phyloP scores from a whole-genome alignment of 129 eudicot genomes.

The Chrysanthemum makinoi region DNA sequence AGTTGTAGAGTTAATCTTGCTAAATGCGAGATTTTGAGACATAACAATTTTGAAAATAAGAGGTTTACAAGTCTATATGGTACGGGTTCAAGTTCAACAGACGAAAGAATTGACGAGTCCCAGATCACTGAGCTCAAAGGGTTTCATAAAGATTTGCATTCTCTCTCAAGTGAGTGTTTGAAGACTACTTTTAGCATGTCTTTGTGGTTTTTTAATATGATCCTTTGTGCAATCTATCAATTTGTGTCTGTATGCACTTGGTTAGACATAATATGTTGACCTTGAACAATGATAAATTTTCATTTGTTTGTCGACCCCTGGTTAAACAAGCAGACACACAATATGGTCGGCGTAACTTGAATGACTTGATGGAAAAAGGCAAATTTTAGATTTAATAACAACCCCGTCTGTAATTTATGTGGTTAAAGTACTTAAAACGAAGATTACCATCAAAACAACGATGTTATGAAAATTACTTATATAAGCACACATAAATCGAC shows the following conservation, averaged over 20 bases:
- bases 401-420: background rate
- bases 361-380: too few species aligned
- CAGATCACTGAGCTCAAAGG: background rate
- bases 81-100: constrained; percentile 8
- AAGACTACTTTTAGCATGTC: background rate
- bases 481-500: background rate
- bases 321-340: too few species aligned
- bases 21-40: background rate
- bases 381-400: background rate
- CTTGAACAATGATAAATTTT: too few species aligned
- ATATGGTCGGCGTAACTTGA: too few species aligned
- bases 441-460: background rate
- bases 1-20: background rate
- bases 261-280: background rate
- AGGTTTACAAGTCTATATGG: background rate
- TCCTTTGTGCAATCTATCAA: background rate
- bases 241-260: background rate
- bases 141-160: background rate
- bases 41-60: background rate
- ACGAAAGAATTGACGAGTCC: background rate
- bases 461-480: background rate
- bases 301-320: too few species aligned
- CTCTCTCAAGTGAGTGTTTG: constrained; percentile 5
- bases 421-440: background rate
- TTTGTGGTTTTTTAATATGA: background rate